Conservation (phyloP, 345 rosid species). For the Kandelia obovata region DNA sequence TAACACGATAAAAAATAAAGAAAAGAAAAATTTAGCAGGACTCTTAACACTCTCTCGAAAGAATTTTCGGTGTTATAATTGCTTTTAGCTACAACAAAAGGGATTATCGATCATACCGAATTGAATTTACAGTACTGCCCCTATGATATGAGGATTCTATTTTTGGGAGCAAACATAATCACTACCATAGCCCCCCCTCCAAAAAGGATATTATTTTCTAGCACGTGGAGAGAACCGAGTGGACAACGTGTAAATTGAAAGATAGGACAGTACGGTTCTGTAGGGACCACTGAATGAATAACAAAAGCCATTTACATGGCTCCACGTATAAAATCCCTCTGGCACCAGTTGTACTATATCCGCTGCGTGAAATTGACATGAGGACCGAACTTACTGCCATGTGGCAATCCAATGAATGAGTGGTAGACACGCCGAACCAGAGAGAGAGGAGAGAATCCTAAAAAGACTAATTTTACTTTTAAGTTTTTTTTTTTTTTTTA, state of each 20-base stretch:
- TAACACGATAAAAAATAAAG: too few relatives aligned
- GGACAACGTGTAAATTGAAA: slow-evolving; percentile 20
- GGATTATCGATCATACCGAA: too few relatives aligned
- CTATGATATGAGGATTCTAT: too few relatives aligned
- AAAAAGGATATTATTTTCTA: not conserved
- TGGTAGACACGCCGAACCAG: not conserved
- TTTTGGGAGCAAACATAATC: not conserved
- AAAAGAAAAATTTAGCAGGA: too few relatives aligned
- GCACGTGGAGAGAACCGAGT: slow-evolving; percentile 17
- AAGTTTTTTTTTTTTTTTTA: too few relatives aligned
- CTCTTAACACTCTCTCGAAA: too few relatives aligned
- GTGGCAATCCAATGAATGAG: slow-evolving; percentile 5
- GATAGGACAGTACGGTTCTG: slow-evolving; percentile 17
- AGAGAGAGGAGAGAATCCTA: not conserved
- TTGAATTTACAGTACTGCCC: too few relatives aligned
- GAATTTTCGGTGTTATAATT: too few relatives aligned
- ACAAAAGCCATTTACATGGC: not conserved
- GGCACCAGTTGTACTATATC: slow-evolving; percentile 21
- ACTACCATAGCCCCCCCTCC: not conserved
- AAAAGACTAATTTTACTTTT: too few relatives aligned
- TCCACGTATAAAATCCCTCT: slow-evolving; percentile 29
- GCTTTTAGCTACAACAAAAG: too few relatives aligned
- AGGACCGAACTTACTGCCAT: slow-evolving; percentile 1
- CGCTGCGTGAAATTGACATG: slow-evolving; percentile 24
- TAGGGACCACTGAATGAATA: not conserved